phyloP scores from a whole-genome alignment of 106 monocot species.

The Phalaenopsis equestris region DNA sequence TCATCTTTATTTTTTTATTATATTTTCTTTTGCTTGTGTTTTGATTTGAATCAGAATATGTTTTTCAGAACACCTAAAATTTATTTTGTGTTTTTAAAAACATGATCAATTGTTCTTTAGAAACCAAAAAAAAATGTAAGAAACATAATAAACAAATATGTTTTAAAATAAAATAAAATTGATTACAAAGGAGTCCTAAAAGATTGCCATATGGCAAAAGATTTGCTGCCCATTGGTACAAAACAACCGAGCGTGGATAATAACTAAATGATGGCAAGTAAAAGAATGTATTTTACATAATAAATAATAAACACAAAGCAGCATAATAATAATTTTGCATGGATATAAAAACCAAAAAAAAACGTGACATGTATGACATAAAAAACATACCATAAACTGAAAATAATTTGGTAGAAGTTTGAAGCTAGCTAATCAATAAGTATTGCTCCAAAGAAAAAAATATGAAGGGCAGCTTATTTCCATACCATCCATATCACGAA shows the following conservation, averaged over 20 bases:
- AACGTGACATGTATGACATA: neutral
- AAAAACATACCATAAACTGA: neutral
- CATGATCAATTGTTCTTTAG: too few species aligned
- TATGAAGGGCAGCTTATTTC: neutral
- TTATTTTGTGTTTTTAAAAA: too few species aligned
- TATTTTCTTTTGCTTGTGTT: too few species aligned
- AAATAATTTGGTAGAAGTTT: neutral
- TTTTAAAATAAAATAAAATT: too few species aligned
- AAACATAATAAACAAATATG: too few species aligned
- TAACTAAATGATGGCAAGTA: neutral
- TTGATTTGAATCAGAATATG: too few species aligned
- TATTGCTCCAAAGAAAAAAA: neutral
- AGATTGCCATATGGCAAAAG: too few species aligned
- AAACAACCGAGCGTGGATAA: neutral
- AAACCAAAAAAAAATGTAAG: too few species aligned
- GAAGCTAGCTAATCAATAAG: neutral
- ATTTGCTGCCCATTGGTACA: neutral
- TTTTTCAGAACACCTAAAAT: too few species aligned
- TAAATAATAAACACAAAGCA: neutral
- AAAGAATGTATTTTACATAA: neutral
- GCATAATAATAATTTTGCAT: neutral
- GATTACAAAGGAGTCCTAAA: too few species aligned
- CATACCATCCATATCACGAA: slow-evolving; percentile 67
- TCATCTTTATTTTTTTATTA: too few species aligned
- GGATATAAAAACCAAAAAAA: neutral